Evolutionary conservation across 192 early-diverging fungal species (phyloP), one percentile per base, ranked within the genome.

Genomic region (Entophlyctis helioformis): DNA sequence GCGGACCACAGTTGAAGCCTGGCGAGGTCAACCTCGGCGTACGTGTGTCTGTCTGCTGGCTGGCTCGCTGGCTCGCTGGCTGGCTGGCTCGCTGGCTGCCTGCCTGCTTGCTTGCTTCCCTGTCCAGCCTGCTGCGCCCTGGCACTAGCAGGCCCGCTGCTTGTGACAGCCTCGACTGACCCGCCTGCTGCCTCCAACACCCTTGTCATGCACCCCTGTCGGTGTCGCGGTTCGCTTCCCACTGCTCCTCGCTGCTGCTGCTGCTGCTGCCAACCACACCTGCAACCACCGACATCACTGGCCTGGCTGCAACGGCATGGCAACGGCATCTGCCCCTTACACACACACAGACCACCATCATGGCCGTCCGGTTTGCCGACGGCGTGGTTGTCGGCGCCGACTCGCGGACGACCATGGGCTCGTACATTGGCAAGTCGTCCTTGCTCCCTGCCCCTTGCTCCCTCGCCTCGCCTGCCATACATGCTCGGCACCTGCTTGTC

Each of bases 361-460:
- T 97, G 89, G 93, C 93, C 9, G 87, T 89, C 35, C 59, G 74
- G 46, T 97, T 83, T 59, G 68, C 80, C 20, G 88, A 81, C 52
- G 93, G 96, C 21, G 91, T 99, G 23, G 80, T 99, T 48, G 71
- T 99, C 48, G 93, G 90, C 26, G 96, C 96, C 36, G 96, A 99
- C 63, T 93, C 91, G 48, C 80, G 96, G 48, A 96, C 96, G 15
- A 91, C 91, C 9, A 88, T 82, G 9, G 96, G 96, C 21, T 71
- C 93, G 19, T 96, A 94, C 68, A 89, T 96, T 64, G 87, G 71
- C 69, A 20, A 20, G 26, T 39, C 4, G 37, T 31, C 29, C 29
- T 31, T 31, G 4, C 29, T 31, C 6, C 29, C 11, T 31, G 29
- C 29, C 6, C 29, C 29, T 4, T 8, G 29, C 29, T n/a, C n/a